Evolutionary conservation across 148 eudicot species (phyloP).

Genomic region (Diospyros kaki): DNA sequence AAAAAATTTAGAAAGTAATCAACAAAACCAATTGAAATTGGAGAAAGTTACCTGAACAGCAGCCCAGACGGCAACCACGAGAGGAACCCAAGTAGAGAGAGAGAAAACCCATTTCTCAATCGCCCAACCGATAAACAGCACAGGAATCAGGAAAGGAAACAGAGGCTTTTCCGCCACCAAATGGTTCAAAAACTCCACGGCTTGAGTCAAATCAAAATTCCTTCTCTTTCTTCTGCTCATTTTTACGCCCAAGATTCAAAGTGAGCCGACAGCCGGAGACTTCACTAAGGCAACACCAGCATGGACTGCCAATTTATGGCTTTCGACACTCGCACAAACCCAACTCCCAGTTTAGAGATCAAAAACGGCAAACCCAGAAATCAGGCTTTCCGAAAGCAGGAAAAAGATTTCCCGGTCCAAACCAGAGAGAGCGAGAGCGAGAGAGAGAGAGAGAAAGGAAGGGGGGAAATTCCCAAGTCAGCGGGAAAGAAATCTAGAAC

Average conservation of each 20-base stretch:
- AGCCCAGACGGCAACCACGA: conserved; percentile 75
- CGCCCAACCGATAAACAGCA: conserved; percentile 57
- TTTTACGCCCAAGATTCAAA: neutral
- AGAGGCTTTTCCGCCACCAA: conserved; percentile 50
- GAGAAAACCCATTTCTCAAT: conserved; percentile 81
- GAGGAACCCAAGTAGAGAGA: conserved; percentile 76
- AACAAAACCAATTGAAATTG: neutral
- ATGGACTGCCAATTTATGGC: neutral
- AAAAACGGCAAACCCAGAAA: too few species aligned
- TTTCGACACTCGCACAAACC: neutral
- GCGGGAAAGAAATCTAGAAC: too few species aligned
- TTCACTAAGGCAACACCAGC: neutral
- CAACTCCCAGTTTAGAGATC: neutral
- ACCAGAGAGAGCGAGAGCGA: too few species aligned
- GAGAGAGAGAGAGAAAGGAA: too few species aligned
- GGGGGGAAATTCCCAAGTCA: too few species aligned
- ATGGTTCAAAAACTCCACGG: conserved; percentile 42
- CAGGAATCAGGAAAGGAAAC: conserved; percentile 46
- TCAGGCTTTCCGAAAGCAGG: too few species aligned
- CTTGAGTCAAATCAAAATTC: conserved; percentile 28
- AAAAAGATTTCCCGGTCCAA: too few species aligned
- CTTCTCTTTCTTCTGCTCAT: conserved; percentile 40
- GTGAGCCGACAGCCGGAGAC: too few species aligned
- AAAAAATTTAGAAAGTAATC: neutral
- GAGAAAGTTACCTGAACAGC: conserved; percentile 57